A percentile compares a stretch with the other conserved stretches of the same genome.
Conservation (phyloP, 768 basidiomycete species). For the Tricholoma furcatifolium region DNA sequence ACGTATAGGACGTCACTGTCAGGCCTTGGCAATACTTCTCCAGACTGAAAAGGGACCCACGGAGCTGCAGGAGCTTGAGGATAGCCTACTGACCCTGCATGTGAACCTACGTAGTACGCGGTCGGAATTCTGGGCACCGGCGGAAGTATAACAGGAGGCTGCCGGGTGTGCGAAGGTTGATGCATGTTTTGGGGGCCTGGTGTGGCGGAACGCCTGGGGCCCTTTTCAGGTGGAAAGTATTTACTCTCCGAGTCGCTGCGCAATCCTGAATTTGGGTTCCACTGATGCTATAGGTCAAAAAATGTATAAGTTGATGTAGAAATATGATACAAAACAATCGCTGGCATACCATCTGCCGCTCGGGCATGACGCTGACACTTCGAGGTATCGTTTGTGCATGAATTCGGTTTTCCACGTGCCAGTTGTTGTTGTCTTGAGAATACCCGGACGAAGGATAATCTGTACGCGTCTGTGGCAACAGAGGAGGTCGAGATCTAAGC, state of each 20-base stretch:
- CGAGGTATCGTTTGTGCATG: conserved; percentile 1
- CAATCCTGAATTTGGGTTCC: not conserved
- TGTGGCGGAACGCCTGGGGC: conserved; percentile 1
- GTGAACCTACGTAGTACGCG: not conserved
- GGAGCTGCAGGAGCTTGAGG: not conserved
- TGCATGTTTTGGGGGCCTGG: conserved; percentile 1
- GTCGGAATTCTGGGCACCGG: not conserved
- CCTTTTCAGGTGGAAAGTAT: not conserved
- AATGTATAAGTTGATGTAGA: not conserved
- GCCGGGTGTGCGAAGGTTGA: not conserved
- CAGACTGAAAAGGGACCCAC: not conserved
- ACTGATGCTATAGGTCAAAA: not conserved
- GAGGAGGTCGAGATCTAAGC: not conserved
- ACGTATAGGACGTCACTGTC: conserved; percentile 1
- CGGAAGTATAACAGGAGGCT: too few relatives aligned
- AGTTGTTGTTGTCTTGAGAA: not conserved
- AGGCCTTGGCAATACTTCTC: not conserved
- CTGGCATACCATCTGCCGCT: conserved; percentile 5
- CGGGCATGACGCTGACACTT: conserved; percentile 4
- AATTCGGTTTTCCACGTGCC: not conserved
- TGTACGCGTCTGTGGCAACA: not conserved
- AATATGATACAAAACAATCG: not conserved
- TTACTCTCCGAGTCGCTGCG: not conserved
- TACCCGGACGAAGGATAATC: not conserved
- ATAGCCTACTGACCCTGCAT: not conserved